These are phyloP conservation scores for Malus sieversii DNA, from an alignment of 306 rosid genomes.

Conservation along the genomic window DNA sequence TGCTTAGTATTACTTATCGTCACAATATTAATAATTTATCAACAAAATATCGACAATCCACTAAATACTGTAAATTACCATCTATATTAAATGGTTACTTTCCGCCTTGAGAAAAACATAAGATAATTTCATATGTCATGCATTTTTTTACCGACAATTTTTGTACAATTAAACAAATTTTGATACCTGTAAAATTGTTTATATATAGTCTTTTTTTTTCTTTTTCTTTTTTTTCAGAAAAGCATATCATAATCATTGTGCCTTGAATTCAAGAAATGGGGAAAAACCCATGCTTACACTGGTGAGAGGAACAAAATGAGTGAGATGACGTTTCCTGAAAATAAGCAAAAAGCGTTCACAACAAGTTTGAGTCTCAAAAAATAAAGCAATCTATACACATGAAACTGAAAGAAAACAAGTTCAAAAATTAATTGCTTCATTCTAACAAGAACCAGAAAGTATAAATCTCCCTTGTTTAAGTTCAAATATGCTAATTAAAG, in stretches of 20 bases:
- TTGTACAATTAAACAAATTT: not conserved
- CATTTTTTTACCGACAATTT: not conserved
- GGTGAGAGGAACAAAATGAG: slow-evolving; percentile 72
- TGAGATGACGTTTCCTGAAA: slow-evolving; percentile 77
- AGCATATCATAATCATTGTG: not conserved
- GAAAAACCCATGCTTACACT: slow-evolving; percentile 40
- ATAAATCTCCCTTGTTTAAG: not conserved
- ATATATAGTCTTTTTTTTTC: no score
- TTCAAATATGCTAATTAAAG: not conserved
- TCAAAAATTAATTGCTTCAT: not conserved
- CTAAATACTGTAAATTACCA: not conserved
- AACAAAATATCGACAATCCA: not conserved
- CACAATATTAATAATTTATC: not conserved
- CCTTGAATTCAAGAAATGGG: not conserved
- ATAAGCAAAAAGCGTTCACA: slow-evolving; percentile 2
- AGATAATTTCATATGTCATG: not conserved
- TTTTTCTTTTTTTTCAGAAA: not conserved
- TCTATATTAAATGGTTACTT: not conserved
- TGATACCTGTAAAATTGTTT: not conserved
- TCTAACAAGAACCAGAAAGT: not conserved
- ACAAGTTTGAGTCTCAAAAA: not conserved
- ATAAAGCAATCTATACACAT: not conserved
- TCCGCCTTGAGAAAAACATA: not conserved
- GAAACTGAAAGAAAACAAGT: not conserved
- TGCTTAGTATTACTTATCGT: not conserved